Conservation (phyloP, 1,284 basidiomycete species). For the Austropuccinia psidii region DNA sequence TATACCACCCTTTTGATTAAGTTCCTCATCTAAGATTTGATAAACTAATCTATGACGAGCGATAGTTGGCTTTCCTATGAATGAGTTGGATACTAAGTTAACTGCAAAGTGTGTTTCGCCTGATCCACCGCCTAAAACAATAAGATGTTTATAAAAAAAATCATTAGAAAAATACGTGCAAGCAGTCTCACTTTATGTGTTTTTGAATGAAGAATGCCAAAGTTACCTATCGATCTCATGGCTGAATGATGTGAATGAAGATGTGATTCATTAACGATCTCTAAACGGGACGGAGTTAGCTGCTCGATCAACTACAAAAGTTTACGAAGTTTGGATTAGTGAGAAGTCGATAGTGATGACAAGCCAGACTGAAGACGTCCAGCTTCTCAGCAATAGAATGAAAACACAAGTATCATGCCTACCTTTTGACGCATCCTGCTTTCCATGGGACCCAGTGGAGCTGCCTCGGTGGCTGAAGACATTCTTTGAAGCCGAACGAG, state of each 20-base stretch:
- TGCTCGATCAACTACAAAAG: slow-evolving; percentile 10
- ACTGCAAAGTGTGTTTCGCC: slow-evolving; percentile 35
- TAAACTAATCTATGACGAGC: slow-evolving; percentile 28
- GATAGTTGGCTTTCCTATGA: slow-evolving; percentile 16
- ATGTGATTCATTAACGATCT: slow-evolving; percentile 33
- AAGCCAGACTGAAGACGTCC: too few species aligned
- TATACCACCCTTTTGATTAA: slow-evolving; percentile 11
- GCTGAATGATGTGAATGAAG: slow-evolving; percentile 31
- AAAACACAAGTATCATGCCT: too few species aligned
- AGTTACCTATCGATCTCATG: slow-evolving; percentile 33
- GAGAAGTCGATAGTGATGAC: too few species aligned
- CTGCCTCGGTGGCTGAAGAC: too few species aligned
- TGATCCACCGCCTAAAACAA: slow-evolving; percentile 27
- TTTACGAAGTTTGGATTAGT: too few species aligned
- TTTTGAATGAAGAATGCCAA: not conserved
- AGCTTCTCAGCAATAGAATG: too few species aligned
- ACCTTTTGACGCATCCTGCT: slow-evolving; percentile 14
- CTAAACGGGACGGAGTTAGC: not conserved
- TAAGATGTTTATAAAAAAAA: not conserved
- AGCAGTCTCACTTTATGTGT: not conserved
- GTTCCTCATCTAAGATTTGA: not conserved
- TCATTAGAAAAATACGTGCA: not conserved
- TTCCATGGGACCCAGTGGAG: too few species aligned
- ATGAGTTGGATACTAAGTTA: not conserved
- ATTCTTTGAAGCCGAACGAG: too few species aligned